Evolutionary conservation across 768 basidiomycete genomes (phyloP).

Genomic region (Psilocybe sp.): DNA sequence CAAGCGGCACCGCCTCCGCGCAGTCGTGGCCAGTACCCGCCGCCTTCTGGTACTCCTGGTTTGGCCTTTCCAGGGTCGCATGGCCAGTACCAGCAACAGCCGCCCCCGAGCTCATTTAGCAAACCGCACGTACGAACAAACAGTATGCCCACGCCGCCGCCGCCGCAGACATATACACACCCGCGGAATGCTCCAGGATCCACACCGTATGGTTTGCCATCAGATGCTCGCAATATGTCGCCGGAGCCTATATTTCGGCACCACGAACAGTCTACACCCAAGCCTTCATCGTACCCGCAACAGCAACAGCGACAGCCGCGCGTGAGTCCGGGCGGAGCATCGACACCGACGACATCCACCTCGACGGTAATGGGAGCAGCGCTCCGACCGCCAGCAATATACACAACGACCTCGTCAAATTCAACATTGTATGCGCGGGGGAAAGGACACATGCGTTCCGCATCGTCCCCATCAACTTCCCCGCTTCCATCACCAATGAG

Average conservation of each 20-base stretch:
- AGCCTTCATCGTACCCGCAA: no score
- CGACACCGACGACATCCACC: no score
- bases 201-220: neutral
- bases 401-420: no score
- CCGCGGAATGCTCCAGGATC: neutral
- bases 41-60: neutral
- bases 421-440: no score
- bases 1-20: neutral
- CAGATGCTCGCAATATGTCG: neutral
- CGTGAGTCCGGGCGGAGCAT: no score
- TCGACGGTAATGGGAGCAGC: no score
- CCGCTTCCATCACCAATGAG: neutral
- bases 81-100: neutral
- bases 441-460: no score
- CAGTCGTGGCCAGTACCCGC: neutral
- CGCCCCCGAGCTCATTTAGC: neutral
- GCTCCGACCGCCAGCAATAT: no score
- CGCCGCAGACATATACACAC: neutral
- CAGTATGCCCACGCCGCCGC: neutral
- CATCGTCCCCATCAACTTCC: constrained; percentile 1
- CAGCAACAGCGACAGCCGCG: no score
- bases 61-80: neutral
- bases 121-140: neutral
- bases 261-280: no score
- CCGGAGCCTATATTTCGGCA: neutral